phyloP scores from a whole-genome alignment of 805 yeast species.

The Candida lessepsii region DNA sequence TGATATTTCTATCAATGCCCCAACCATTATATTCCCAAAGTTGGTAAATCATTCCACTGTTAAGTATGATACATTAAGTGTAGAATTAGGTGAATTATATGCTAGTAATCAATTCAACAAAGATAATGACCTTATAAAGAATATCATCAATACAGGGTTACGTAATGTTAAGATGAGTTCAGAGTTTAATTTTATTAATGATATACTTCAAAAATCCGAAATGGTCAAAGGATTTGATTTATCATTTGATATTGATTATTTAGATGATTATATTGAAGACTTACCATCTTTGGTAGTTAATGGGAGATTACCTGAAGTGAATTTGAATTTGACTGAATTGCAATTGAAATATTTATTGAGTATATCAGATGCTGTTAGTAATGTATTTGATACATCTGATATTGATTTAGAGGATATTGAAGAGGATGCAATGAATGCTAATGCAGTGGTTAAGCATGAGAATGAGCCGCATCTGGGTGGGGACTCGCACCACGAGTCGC shows the following conservation, averaged over 20 bases:
- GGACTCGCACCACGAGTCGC: neutral
- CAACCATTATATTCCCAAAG: conserved; percentile 75
- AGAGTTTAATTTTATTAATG: conserved; percentile 47
- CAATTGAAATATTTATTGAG: conserved; percentile 61
- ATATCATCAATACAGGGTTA: conserved; percentile 65
- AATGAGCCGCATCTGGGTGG: neutral
- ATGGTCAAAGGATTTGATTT: conserved; percentile 68
- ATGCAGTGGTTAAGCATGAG: conserved; percentile 39
- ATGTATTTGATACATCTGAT: conserved; percentile 48
- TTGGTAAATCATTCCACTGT: conserved; percentile 17
- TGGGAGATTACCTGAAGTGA: conserved; percentile 63
- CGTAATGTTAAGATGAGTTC: conserved; percentile 72
- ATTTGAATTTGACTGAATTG: conserved; percentile 66
- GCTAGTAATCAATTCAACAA: conserved; percentile 58
- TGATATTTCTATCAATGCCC: conserved; percentile 74
- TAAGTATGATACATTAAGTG: conserved; percentile 59
- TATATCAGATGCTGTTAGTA: conserved; percentile 54
- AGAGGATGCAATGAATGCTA: conserved; percentile 66
- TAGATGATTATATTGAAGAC: conserved; percentile 35
- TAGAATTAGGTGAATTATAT: conserved; percentile 80
- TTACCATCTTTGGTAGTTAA: conserved; percentile 50
- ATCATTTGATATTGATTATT: conserved; percentile 55
- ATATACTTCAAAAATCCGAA: conserved; percentile 51
- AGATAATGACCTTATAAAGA: conserved; percentile 33
- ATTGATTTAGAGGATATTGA: conserved; percentile 48